Percentiles rank a stretch among this genome's conserved stretches.
Conservation (phyloP, 2,329 filamentous ascomycete genomes). For the Hymenoscyphus albidus region DNA sequence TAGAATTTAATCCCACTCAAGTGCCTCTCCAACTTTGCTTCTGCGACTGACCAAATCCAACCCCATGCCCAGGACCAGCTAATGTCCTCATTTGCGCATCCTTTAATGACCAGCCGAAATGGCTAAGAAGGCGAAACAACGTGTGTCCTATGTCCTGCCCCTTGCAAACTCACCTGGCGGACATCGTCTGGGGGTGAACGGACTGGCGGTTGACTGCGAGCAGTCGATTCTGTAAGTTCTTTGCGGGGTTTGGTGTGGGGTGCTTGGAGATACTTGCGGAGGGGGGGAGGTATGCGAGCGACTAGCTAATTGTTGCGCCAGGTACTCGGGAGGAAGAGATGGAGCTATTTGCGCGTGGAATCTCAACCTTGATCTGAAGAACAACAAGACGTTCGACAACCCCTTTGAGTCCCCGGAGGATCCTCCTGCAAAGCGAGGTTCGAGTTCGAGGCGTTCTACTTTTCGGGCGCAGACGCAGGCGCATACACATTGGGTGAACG, state of each 20-base stretch:
- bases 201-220: conserved; percentile 78
- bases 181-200: conserved; percentile 92
- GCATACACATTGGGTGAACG: conserved; percentile 76
- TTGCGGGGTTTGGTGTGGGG: neutral
- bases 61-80: conserved; percentile 2
- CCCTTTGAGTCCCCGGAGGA: conserved; percentile 34
- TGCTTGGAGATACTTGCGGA: conserved; percentile 5
- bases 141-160: conserved; percentile 71
- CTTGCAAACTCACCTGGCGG: conserved; percentile 73
- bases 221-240: conserved; percentile 73
- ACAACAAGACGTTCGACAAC: conserved; percentile 23
- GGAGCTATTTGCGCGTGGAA: conserved; percentile 97
- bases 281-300: neutral
- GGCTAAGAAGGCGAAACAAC: conserved; percentile 63
- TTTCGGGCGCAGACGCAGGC: conserved; percentile 64
- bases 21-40: neutral
- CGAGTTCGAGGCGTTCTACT: conserved; percentile 47
- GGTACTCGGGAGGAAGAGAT: conserved; percentile 93
- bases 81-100: conserved; percentile 9
- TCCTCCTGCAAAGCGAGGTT: conserved; percentile 28
- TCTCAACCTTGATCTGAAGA: conserved; percentile 64
- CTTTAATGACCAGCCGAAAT: conserved; percentile 11
- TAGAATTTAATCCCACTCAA: conserved; percentile 1
- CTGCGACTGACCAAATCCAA: neutral
- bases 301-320: conserved; percentile 39